Evolutionary conservation across 2,329 filamentous ascomycete genomes (phyloP), one percentile per base, ranked within the genome.

Genomic region (Aphanoascus verrucosus): DNA sequence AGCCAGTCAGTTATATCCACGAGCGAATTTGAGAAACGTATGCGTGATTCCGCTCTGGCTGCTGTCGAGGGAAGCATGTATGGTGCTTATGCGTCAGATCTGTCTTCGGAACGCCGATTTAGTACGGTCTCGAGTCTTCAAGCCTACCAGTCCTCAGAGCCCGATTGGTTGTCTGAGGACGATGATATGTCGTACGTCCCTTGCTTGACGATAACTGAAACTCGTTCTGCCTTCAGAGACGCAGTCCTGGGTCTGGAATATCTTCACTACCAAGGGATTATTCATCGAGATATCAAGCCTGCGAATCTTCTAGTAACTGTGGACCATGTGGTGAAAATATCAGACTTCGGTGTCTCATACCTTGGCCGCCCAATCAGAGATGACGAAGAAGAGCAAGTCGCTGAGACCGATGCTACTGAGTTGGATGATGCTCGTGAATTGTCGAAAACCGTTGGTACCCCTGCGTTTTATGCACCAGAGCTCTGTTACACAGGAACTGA

Each of bases 301-400:
- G 90, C 91, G 37, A 97, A 97, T 66, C 77, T 98, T 5, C 76
- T 98, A 5, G 89, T 91, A 74, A 94, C 88, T 49, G 83, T 75
- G 61, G 85, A 89, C 58, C 83, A 90, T 61, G 83, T 85, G 12
- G 88, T 96, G 64, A 98, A 98, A 75, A 98, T 98, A 56, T 97
- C 93, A 4, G 93, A 98, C 65, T 98, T 98, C 72, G 93, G 93
- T 32, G 93, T 98, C 1, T 98, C 93, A 1, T 98, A 97, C 68
- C 88, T 98, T 58, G 93, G 93, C 28, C 83, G 88, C 49, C 88
- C 88, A 1, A 86, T 90, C 55, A 80, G 87, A 38, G 88, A 94
- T 45, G 86, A 86, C 51, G 88, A 94, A 62, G 79, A 82, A 37
- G 84, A 88, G 55, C 85, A 89, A 55, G 69, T 83, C 72, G 85